These are phyloP conservation scores for Sordariomycetes sp. DNA, from an alignment of 2,329 filamentous ascomycete genomes.

Conservation along the genomic window DNA sequence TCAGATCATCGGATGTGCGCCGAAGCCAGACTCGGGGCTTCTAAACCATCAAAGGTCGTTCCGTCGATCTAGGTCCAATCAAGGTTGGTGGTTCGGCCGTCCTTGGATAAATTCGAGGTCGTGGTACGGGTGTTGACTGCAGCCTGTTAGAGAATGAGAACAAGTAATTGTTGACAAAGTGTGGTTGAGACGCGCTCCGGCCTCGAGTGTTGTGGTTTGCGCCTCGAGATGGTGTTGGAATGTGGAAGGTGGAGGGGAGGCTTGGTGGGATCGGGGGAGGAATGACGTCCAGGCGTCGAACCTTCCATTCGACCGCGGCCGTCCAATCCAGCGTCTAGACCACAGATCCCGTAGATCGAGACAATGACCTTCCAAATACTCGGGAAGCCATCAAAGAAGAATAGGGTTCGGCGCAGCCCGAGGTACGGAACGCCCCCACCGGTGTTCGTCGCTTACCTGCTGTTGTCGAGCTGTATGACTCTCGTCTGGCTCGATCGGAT, in stretches of 20 bases:
- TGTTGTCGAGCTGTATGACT: no score
- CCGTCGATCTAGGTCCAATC: background rate
- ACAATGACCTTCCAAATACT: no score
- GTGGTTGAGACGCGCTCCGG: background rate
- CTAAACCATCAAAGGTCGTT: background rate
- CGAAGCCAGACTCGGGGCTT: background rate
- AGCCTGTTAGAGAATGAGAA: background rate
- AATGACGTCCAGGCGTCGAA: constrained; percentile 3
- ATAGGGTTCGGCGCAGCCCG: no score
- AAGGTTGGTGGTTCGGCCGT: background rate
- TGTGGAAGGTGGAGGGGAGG: background rate
- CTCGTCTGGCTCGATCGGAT: no score
- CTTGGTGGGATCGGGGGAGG: background rate
- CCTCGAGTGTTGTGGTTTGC: background rate
- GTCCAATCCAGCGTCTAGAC: no score
- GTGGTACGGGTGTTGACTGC: background rate
- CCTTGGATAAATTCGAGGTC: no score
- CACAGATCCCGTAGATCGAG: no score
- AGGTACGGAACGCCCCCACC: no score
- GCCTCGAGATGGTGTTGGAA: constrained; percentile 1
- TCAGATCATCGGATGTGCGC: constrained; percentile 5
- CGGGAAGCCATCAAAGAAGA: no score
- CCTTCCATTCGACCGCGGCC: no score
- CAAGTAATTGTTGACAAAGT: background rate
- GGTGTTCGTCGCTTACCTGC: no score